These are phyloP conservation scores for Podospora conica DNA, from an alignment of 495 filamentous ascomycete genomes.

Conservation along the genomic window DNA sequence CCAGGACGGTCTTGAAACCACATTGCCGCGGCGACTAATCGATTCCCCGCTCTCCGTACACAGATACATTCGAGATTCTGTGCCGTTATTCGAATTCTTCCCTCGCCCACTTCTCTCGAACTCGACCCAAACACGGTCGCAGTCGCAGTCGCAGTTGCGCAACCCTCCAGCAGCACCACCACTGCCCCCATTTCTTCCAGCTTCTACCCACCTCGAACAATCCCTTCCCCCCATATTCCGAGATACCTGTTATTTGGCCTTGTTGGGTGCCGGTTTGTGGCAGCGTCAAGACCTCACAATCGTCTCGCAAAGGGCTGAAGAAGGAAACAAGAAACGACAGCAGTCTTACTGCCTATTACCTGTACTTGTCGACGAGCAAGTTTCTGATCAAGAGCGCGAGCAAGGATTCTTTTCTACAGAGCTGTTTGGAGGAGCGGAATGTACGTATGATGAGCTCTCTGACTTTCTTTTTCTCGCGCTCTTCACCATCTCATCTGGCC, in stretches of 20 bases:
- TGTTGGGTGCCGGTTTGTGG: not conserved
- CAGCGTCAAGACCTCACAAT: not conserved
- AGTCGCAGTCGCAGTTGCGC: no score
- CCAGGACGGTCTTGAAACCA: not conserved
- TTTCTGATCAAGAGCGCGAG: not conserved
- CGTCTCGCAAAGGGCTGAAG: not conserved
- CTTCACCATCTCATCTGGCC: not conserved
- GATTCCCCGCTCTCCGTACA: not conserved
- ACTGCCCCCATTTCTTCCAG: not conserved
- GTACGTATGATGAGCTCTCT: slow-evolving; percentile 29
- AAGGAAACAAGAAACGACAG: not conserved
- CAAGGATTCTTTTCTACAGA: slow-evolving; percentile 15
- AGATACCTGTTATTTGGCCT: not conserved
- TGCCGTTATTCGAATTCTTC: not conserved
- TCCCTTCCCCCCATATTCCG: not conserved
- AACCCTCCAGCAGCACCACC: not conserved
- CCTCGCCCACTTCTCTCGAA: not conserved
- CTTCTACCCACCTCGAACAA: not conserved
- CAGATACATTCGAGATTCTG: not conserved
- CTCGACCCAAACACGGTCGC: not conserved
- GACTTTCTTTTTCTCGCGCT: slow-evolving; percentile 7
- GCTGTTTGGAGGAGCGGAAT: slow-evolving; percentile 26
- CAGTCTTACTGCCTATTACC: not conserved
- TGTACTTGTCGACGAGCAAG: not conserved
- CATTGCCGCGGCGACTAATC: not conserved